phyloP scores from a whole-genome alignment of 2,329 filamentous ascomycete genomes.

The Zopfia rhizophila region DNA sequence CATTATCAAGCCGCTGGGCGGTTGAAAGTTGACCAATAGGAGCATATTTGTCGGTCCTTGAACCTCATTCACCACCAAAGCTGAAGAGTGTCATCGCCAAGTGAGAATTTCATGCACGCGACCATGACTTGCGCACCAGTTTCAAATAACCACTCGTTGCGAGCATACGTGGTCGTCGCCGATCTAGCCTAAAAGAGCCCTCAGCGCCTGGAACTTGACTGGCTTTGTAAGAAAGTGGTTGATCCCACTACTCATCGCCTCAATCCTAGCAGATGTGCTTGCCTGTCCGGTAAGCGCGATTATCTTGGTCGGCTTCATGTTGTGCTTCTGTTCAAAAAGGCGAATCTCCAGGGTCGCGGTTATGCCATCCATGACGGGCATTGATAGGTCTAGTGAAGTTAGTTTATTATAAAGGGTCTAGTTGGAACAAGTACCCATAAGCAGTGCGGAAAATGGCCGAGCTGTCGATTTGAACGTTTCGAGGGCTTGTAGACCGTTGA shows the following conservation, averaged over 20 bases:
- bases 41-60: too few species aligned
- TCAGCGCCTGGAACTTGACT: conserved; percentile 37
- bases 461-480: conserved; percentile 31
- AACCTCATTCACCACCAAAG: too few species aligned
- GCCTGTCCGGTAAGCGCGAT: conserved; percentile 46
- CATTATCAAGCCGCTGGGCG: too few species aligned
- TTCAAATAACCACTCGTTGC: too few species aligned
- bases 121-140: too few species aligned
- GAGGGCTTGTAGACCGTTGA: conserved; percentile 47
- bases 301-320: conserved; percentile 21
- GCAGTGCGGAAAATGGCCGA: conserved; percentile 31
- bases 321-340: conserved; percentile 35
- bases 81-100: too few species aligned
- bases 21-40: too few species aligned
- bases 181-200: too few species aligned
- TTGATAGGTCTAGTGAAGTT: conserved; percentile 42
- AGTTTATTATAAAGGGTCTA: background rate
- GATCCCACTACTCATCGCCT: conserved; percentile 41
- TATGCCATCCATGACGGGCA: conserved; percentile 52
- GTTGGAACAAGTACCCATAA: conserved; percentile 38
- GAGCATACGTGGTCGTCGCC: too few species aligned
- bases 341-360: conserved; percentile 46
- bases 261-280: conserved; percentile 32
- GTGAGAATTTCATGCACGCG: too few species aligned
- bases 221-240: conserved; percentile 48